Evolutionary conservation across 768 basidiomycete genomes (phyloP).

Genomic region (Kwoniella sp.): DNA sequence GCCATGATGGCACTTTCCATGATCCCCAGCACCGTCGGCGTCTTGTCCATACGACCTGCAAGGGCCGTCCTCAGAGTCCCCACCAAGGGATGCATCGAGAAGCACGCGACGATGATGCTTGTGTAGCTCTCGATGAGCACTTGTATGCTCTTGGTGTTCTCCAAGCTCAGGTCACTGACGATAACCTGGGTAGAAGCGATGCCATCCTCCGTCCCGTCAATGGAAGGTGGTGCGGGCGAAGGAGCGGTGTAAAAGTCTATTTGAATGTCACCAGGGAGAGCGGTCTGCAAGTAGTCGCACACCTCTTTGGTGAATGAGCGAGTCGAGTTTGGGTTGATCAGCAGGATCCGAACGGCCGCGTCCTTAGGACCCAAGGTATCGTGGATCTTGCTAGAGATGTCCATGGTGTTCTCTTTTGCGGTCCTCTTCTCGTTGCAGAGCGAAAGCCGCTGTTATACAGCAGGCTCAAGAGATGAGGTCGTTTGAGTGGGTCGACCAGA

Average conservation of each 20-base stretch:
- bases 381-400: slow-evolving; percentile 19
- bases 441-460: too few relatives aligned
- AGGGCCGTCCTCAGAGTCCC: not conserved
- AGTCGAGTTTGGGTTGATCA: slow-evolving; percentile 24
- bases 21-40: slow-evolving; percentile 9
- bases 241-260: slow-evolving; percentile 24
- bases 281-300: not conserved
- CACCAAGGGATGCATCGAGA: slow-evolving; percentile 17
- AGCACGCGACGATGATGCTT: slow-evolving; percentile 13
- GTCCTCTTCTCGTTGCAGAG: too few relatives aligned
- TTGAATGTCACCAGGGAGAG: not conserved
- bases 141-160: not conserved
- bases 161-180: slow-evolving; percentile 4
- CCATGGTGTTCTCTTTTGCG: too few relatives aligned
- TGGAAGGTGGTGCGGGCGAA: slow-evolving; percentile 4
- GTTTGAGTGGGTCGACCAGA: too few relatives aligned
- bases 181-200: slow-evolving; percentile 11
- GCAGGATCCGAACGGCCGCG: slow-evolving; percentile 10
- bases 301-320: slow-evolving; percentile 16
- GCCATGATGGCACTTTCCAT: slow-evolving; percentile 8
- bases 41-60: too few relatives aligned
- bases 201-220: slow-evolving; percentile 19
- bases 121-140: slow-evolving; percentile 1
- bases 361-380: slow-evolving; percentile 1
- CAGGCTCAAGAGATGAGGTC: too few relatives aligned